phyloP scores from a whole-genome alignment of 2,329 filamentous ascomycete species.

The Colletotrichum sp. region DNA sequence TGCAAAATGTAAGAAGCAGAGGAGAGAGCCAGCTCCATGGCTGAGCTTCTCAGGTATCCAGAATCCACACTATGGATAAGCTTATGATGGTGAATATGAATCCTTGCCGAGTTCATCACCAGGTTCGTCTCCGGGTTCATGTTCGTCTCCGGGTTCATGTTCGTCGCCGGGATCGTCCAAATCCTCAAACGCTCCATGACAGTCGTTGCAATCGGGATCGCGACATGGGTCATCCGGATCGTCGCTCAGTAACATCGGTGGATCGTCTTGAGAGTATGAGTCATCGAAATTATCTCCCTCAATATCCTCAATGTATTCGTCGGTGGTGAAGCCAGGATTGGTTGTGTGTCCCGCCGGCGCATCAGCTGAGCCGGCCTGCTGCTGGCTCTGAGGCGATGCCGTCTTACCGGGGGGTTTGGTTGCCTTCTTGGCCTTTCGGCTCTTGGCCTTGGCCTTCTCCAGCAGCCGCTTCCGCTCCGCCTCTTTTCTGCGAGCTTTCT shows the following conservation, averaged over 20 bases:
- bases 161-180: slow-evolving; percentile 10
- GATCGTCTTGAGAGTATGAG: slow-evolving; percentile 17
- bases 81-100: neutral
- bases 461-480: slow-evolving; percentile 85
- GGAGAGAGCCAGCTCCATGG: neutral
- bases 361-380: slow-evolving; percentile 26
- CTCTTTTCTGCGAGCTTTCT: slow-evolving; percentile 80
- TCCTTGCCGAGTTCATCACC: neutral
- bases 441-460: slow-evolving; percentile 95
- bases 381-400: slow-evolving; percentile 21
- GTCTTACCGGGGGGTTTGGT: slow-evolving; percentile 67
- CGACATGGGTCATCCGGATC: slow-evolving; percentile 10
- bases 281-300: neutral
- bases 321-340: slow-evolving; percentile 41
- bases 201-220: neutral
- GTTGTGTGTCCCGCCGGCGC: slow-evolving; percentile 38
- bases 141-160: neutral
- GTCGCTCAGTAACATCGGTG: slow-evolving; percentile 10
- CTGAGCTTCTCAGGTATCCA: neutral
- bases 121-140: neutral
- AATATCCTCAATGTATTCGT: slow-evolving; percentile 27
- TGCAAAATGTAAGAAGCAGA: neutral
- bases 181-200: neutral
- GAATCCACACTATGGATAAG: neutral
- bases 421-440: slow-evolving; percentile 85